These are phyloP conservation scores for Erysiphe pulchra DNA, from an alignment of 2,329 filamentous ascomycete species.

Conservation along the genomic window DNA sequence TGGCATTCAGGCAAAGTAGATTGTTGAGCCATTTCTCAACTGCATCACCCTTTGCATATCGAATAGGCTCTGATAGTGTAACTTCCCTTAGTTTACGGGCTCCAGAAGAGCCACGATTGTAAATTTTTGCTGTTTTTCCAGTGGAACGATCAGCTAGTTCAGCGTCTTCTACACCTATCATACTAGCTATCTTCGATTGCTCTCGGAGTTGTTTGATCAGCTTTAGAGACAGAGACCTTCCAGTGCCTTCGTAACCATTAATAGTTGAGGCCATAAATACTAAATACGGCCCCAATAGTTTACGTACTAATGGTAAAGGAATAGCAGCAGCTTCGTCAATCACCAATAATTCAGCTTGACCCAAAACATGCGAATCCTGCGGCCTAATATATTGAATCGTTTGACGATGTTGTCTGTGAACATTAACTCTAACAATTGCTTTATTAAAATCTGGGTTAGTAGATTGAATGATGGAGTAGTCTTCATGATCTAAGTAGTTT, in stretches of 20 bases:
- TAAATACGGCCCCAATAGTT: constrained; percentile 87
- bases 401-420: constrained; percentile 82
- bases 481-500: constrained; percentile 78
- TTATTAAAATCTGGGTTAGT: constrained; percentile 99
- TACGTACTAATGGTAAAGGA: constrained; percentile 70
- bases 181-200: constrained; percentile 46
- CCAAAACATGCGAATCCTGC: constrained; percentile 81
- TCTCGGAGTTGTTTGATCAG: constrained; percentile 91
- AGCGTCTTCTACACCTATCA: constrained; percentile 25
- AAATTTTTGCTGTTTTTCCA: constrained; percentile 42
- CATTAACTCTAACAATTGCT: constrained; percentile 88
- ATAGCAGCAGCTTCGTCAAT: constrained; percentile 97
- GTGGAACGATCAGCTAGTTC: constrained; percentile 55
- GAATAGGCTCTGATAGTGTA: constrained; percentile 76
- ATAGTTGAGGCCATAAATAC: constrained; percentile 99
- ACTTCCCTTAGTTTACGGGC: constrained; percentile 73
- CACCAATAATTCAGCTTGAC: constrained; percentile 81
- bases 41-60: constrained; percentile 70
- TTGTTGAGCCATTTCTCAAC: constrained; percentile 96
- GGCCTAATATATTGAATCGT: constrained; percentile 98
- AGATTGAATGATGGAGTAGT: constrained; percentile 95
- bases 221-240: constrained; percentile 80
- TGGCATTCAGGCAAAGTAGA: constrained; percentile 79
- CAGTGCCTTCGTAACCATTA: constrained; percentile 95
- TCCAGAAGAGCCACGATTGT: constrained; percentile 30